Evolutionary conservation across 2,329 filamentous ascomycete genomes (phyloP), one percentile per base, ranked within the genome.

Genomic region (Lachnellula suecica): DNA sequence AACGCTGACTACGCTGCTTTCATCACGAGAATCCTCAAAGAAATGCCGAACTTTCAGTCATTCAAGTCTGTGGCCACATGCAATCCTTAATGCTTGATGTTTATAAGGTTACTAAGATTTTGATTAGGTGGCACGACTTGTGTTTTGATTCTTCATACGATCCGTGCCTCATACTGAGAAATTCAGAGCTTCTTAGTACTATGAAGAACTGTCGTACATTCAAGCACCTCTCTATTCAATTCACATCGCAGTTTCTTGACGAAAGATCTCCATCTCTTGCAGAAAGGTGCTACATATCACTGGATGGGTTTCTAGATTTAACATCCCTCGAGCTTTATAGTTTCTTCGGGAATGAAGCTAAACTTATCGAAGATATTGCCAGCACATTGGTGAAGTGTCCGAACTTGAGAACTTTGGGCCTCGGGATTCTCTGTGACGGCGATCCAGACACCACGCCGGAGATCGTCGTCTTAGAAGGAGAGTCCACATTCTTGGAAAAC

Each of bases 321-420:
- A 55, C 37, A 6, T 52, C 45, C 20, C 41, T 57, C 2, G 49
- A 57, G 37, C 19, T 57, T 27, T 57, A 52, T 34, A 47, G 45
- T 13, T 34, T 51, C 15, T 34, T 45, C 11, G 48, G 44, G 4
- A 25, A 20, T 6, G 38, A 47, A n/a, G 15, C n/a, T 25, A 34
- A n/a, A 41, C 2, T 48, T 7, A 27, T 44, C 4, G 20, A 35
- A n/a, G 48, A 54, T 4, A 17, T 54, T 19, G 24, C 49, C 10
- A n/a, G 3, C 6, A 25, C 46, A 4, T 41, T 54, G 11, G 24
- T 24, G 4, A 20, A 37, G 10, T 51, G 48, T 25, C 29, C 44
- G 35, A 15, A 29, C n/a, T 44, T 57, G 2, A 54, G 43, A 11
- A 44, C 27, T 7, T 13, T 57, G n/a, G 51, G 54, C 9, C 42